These are phyloP conservation scores for Camellia oleifera DNA, from an alignment of 179 eudicot species.

Conservation along the genomic window DNA sequence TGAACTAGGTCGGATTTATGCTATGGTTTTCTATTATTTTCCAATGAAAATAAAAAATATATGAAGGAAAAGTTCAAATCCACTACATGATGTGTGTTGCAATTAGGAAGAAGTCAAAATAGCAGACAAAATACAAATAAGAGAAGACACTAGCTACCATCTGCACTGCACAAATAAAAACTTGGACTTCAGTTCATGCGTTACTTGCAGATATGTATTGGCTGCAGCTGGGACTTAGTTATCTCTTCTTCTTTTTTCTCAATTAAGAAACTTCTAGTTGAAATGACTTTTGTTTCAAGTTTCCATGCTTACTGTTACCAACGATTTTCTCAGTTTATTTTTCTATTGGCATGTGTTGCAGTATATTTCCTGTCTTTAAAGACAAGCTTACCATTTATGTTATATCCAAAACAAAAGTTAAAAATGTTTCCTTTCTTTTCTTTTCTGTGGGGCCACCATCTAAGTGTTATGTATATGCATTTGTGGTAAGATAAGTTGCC, in stretches of 20 bases:
- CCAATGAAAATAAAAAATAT: background rate
- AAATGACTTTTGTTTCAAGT: background rate
- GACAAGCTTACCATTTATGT: background rate
- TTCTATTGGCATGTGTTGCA: conserved; percentile 4
- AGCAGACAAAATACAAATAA: background rate
- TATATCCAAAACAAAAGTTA: background rate
- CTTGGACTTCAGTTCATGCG: background rate
- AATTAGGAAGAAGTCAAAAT: conserved; percentile 4
- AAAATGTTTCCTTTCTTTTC: background rate
- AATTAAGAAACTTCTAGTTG: background rate
- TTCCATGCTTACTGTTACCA: background rate
- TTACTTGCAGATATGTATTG: background rate
- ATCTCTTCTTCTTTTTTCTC: background rate
- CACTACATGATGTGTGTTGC: background rate
- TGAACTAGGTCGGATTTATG: background rate
- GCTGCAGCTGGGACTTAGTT: background rate
- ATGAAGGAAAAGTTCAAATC: background rate
- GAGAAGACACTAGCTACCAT: background rate
- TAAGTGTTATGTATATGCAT: background rate
- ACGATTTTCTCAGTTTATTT: background rate
- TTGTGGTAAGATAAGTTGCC: background rate
- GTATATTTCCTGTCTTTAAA: background rate
- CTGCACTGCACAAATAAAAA: background rate
- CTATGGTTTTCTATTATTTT: background rate
- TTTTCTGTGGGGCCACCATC: background rate